Evolutionary conservation across 345 rosid species (phyloP).

Genomic region (Arabidopsis arenosa): DNA sequence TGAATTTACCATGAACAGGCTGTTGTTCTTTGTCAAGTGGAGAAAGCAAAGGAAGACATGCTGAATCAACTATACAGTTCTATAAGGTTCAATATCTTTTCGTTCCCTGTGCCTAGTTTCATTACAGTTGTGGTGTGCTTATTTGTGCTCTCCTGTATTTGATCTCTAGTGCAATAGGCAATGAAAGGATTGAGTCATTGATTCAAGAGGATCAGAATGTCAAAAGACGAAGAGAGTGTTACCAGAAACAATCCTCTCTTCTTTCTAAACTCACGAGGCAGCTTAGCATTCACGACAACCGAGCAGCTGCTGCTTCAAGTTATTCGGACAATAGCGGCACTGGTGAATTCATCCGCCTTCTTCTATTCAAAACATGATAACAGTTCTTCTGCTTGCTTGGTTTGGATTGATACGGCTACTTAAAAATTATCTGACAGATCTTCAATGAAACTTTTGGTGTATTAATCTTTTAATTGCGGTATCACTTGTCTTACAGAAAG

Average conservation of each 20-base stretch:
- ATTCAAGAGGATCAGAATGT: slow-evolving; percentile 92
- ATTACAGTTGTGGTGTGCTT: slow-evolving; percentile 23
- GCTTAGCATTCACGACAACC: slow-evolving; percentile 89
- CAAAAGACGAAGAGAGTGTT: slow-evolving; percentile 76
- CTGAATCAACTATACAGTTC: slow-evolving; percentile 91
- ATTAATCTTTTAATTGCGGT: neutral
- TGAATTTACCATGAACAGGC: slow-evolving; percentile 75
- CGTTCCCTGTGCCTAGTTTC: neutral
- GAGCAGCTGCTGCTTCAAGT: slow-evolving; percentile 85
- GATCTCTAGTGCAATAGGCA: slow-evolving; percentile 74
- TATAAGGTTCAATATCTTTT: slow-evolving; percentile 61
- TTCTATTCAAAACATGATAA: neutral
- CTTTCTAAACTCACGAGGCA: slow-evolving; percentile 81
- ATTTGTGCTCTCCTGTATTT: slow-evolving; percentile 21
- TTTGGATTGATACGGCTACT: neutral
- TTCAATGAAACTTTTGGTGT: neutral
- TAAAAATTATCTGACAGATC: neutral
- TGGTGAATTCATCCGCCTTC: slow-evolving; percentile 45
- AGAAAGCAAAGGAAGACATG: slow-evolving; percentile 99
- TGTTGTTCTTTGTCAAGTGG: slow-evolving; percentile 99
- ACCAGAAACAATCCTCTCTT: slow-evolving; percentile 84
- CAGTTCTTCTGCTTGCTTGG: neutral
- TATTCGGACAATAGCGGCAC: slow-evolving; percentile 64
- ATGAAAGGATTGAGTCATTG: slow-evolving; percentile 77
- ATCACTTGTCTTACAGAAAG: slow-evolving; percentile 57